phyloP scores from a whole-genome alignment of 345 rosid species.

The Syzygium jambos region DNA sequence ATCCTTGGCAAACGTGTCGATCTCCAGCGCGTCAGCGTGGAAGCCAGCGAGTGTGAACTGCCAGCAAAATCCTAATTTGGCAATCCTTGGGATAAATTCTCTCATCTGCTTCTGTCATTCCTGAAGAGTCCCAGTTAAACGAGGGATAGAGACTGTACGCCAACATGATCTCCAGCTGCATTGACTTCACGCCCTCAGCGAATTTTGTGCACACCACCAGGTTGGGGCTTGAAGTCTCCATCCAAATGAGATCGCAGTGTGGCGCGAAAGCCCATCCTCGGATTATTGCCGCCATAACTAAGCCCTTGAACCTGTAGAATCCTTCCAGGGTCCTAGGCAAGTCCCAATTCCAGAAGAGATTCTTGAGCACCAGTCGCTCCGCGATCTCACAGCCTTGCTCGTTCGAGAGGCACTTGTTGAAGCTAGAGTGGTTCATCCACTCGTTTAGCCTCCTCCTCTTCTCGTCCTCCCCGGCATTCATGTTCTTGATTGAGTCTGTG shows the following conservation, averaged over 20 bases:
- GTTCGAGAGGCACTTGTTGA: constrained; percentile 58
- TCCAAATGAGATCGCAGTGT: constrained; percentile 79
- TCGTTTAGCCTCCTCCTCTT: constrained; percentile 49
- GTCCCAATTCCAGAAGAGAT: constrained; percentile 99
- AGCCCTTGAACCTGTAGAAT: constrained; percentile 86
- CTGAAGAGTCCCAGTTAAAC: constrained; percentile 95
- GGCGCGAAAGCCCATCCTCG: constrained; percentile 92
- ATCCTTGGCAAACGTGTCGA: constrained; percentile 76
- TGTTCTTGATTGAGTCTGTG: constrained; percentile 43
- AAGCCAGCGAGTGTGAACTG: constrained; percentile 94
- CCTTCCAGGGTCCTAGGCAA: constrained; percentile 94
- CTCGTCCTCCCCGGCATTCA: constrained; percentile 51
- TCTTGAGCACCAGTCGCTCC: constrained; percentile 50
- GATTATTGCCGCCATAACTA: constrained; percentile 69
- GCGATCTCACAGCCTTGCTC: constrained; percentile 72
- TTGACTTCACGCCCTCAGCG: constrained; percentile 61
- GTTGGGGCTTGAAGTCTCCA: constrained; percentile 91
- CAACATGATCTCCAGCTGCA: constrained; percentile 70
- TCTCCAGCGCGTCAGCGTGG: constrained; percentile 88
- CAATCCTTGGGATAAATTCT: constrained; percentile 85
- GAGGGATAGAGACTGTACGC: constrained; percentile 94
- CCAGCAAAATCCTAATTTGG: constrained; percentile 80
- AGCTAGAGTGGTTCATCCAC: constrained; percentile 65
- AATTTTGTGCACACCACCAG: constrained; percentile 67
- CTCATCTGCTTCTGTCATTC: constrained; percentile 82